phyloP scores from a whole-genome alignment of 148 eudicot species.

The Nyssa sinensis region DNA sequence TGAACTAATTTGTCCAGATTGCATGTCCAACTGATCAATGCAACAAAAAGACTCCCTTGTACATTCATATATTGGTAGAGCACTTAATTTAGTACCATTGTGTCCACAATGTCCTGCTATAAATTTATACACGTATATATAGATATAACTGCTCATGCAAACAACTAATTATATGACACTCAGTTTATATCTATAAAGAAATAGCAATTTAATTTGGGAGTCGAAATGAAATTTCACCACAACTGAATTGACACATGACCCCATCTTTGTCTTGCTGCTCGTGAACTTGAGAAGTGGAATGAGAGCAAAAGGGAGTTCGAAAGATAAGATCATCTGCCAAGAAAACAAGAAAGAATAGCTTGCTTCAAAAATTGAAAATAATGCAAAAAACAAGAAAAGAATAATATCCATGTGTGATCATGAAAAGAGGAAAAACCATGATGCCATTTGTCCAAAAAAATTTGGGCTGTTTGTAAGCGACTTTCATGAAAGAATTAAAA shows the following conservation, averaged over 20 bases:
- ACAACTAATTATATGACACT: neutral
- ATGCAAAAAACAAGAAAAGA: neutral
- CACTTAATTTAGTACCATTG: neutral
- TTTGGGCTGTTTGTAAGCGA: too few species aligned
- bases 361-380: neutral
- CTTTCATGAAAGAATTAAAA: neutral
- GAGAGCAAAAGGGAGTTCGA: conserved; percentile 98
- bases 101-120: neutral
- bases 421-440: neutral
- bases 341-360: conserved; percentile 15
- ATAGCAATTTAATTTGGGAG: neutral
- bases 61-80: neutral
- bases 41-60: neutral
- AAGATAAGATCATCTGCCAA: conserved; percentile 93
- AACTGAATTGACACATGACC: conserved; percentile 65
- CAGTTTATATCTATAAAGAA: neutral
- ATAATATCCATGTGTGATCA: neutral
- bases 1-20: neutral
- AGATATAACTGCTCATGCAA: neutral
- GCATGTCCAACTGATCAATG: neutral
- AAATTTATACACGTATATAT: neutral
- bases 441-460: neutral
- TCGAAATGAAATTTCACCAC: conserved; percentile 36
- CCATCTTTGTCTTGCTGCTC: conserved; percentile 98
- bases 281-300: conserved; percentile 98